A percentile compares a stretch with the other conserved stretches of the same genome.
phyloP scores from a whole-genome alignment of 768 basidiomycete species.

The Fistulinella prunicolor region DNA sequence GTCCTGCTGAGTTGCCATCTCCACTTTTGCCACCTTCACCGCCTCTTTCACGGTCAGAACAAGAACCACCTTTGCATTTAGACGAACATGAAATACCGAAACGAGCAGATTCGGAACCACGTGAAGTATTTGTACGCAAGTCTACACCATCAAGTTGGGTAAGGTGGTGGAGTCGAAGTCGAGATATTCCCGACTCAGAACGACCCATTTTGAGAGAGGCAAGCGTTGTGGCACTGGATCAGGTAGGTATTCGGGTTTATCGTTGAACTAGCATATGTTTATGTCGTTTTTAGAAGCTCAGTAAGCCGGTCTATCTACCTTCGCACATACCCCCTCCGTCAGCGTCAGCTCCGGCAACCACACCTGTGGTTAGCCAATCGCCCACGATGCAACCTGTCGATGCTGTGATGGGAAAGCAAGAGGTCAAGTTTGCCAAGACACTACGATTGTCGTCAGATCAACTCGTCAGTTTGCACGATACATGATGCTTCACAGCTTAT shows the following conservation, averaged over 20 bases:
- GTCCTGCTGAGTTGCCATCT: slow-evolving; percentile 13
- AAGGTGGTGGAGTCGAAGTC: slow-evolving; percentile 78
- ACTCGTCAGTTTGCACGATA: slow-evolving; percentile 50
- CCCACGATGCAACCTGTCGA: slow-evolving; percentile 30
- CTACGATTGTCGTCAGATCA: slow-evolving; percentile 92
- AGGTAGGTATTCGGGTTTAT: slow-evolving; percentile 13
- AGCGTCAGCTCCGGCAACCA: slow-evolving; percentile 47
- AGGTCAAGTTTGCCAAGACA: slow-evolving; percentile 88
- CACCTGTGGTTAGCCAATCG: slow-evolving; percentile 31
- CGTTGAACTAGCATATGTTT: neutral
- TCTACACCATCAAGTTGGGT: slow-evolving; percentile 71
- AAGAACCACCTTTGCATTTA: slow-evolving; percentile 20
- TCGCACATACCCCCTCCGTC: slow-evolving; percentile 23
- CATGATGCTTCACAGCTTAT: neutral
- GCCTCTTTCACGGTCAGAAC: slow-evolving; percentile 25
- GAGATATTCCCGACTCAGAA: slow-evolving; percentile 30
- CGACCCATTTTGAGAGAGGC: slow-evolving; percentile 23
- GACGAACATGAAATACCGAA: slow-evolving; percentile 30
- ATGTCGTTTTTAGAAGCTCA: slow-evolving; percentile 12
- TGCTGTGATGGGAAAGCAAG: slow-evolving; percentile 7
- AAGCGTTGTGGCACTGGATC: slow-evolving; percentile 22
- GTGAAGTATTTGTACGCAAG: slow-evolving; percentile 35
- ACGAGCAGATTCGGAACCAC: slow-evolving; percentile 38
- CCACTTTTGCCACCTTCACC: slow-evolving; percentile 6
- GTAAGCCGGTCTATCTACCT: neutral